Base-by-base conservation (phyloP, 2,329 filamentous ascomycete species). In the Claviceps purpurea region DNA sequence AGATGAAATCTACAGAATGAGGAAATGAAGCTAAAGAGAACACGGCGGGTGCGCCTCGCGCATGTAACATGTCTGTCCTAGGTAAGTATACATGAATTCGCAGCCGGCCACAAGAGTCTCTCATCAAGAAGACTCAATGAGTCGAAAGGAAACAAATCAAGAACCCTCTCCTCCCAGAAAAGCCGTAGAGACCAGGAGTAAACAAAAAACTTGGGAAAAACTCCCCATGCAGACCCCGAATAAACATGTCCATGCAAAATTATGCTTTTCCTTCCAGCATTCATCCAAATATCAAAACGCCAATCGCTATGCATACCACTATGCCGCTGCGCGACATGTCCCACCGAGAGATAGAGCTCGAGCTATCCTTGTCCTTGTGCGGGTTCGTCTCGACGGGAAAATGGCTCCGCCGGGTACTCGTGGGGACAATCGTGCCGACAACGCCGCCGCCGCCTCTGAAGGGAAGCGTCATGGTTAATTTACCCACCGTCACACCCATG, bases 401-500 rank as follows among this genome's bases (percentile, higher is more conserved):
- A 11, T 52, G 55, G 7, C 52, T 54, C 14, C 55, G 53, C 44
- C 51, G 55, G 38, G 61, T 66, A 45, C 55, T 60, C 14, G 63
- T 60, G 11, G 64, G 64, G 5, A 60, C 61, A n/a, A 76, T 67
- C 5, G 68, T 70, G 0, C 70, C 68, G 3, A 70, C 68, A 14
- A 68, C 63, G 1, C 68, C 72, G 4, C 69, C 63, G 1, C 68
- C 72, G 3, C 68, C 65, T 2, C 69, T 73, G 54, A 76, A 73
- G 0, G 75, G 75, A 50, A 68, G 70, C 5, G 61, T 56, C 24
- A 77, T 58, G 4, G 67, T 77, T 55, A 75, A 64, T 0, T 72
- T 72, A 18, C 68, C 68, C 43, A 77, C 65, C 5, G 64, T 63
- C 11, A 80, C 64, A n/a, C 75, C 77, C 6, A 57, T 60, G 1